Evolutionary conservation across 768 basidiomycete genomes (phyloP).

Genomic region (Artomyces pyxidatus): DNA sequence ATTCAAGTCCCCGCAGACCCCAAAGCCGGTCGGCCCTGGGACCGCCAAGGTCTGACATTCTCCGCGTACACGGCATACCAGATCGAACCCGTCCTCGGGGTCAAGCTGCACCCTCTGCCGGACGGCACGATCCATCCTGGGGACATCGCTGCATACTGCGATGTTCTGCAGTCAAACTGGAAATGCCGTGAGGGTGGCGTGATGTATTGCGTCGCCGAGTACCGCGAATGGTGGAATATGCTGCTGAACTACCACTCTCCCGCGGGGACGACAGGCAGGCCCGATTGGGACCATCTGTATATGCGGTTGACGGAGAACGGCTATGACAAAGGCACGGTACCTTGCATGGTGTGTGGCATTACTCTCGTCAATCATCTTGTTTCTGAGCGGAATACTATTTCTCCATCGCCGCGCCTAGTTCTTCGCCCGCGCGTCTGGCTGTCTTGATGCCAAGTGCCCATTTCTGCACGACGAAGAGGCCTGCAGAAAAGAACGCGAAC

Average conservation of each 20-base stretch:
- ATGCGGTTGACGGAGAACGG: slow-evolving; percentile 1
- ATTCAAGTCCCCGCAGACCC: neutral
- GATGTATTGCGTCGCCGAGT: slow-evolving; percentile 2
- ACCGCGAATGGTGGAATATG: slow-evolving; percentile 14
- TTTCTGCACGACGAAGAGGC: slow-evolving; percentile 12
- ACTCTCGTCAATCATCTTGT: too few species aligned
- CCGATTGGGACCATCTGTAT: slow-evolving; percentile 11
- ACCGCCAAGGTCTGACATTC: neutral
- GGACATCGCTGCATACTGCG: slow-evolving; percentile 3
- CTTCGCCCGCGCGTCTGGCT: slow-evolving; percentile 11
- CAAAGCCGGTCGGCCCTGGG: neutral
- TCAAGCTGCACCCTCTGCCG: slow-evolving; percentile 12
- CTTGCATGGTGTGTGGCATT: slow-evolving; percentile 12
- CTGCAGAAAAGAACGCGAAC: slow-evolving; percentile 4
- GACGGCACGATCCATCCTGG: slow-evolving; percentile 9
- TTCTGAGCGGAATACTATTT: too few species aligned
- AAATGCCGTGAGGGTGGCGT: slow-evolving; percentile 12
- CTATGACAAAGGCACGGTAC: slow-evolving; percentile 3
- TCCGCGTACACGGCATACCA: neutral
- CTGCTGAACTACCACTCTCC: slow-evolving; percentile 12
- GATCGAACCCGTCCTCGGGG: slow-evolving; percentile 7
- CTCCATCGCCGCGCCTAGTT: too few species aligned
- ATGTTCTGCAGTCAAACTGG: slow-evolving; percentile 5
- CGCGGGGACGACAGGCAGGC: slow-evolving; percentile 10
- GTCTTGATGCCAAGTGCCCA: slow-evolving; percentile 9